These are phyloP conservation scores for Epichloe festucae DNA, from an alignment of 2,329 filamentous ascomycete genomes.

Conservation along the genomic window DNA sequence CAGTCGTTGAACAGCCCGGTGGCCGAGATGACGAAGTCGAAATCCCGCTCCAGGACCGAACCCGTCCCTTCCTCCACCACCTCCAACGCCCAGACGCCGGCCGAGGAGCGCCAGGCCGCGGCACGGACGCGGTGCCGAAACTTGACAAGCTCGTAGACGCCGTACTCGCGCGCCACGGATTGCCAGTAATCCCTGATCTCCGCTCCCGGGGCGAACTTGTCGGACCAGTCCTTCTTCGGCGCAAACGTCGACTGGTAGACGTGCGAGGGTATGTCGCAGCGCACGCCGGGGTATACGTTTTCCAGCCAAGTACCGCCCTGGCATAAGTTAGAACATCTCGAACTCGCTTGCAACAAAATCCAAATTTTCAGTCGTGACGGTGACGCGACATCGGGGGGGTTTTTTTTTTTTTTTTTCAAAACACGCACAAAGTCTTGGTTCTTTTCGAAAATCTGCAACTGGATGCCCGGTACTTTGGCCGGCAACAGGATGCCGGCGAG, in stretches of 20 bases:
- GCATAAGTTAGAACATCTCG: background rate
- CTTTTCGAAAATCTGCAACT: constrained; percentile 56
- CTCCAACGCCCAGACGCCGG: constrained; percentile 39
- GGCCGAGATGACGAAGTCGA: constrained; percentile 50
- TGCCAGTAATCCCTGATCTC: constrained; percentile 61
- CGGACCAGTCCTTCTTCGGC: constrained; percentile 56
- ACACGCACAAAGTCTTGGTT: constrained; percentile 49
- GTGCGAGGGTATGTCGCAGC: constrained; percentile 57
- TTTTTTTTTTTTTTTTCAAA: too few relatives aligned
- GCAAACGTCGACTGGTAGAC: constrained; percentile 58
- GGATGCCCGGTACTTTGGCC: constrained; percentile 52
- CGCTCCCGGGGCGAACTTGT: constrained; percentile 51
- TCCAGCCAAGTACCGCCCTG: constrained; percentile 42
- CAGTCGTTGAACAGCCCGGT: constrained; percentile 55
- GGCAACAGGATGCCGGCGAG: constrained; percentile 54
- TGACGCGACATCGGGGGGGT: too few relatives aligned
- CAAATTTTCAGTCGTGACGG: too few relatives aligned
- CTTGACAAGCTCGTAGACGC: constrained; percentile 46
- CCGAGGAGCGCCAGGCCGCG: constrained; percentile 40
- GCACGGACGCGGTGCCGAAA: constrained; percentile 42
- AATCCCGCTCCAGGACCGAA: constrained; percentile 28
- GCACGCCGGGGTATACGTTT: constrained; percentile 49
- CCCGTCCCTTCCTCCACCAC: constrained; percentile 24
- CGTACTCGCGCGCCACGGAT: constrained; percentile 45
- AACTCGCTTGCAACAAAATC: too few relatives aligned